A percentile compares a stretch with the other conserved stretches of the same genome.
phyloP scores from a whole-genome alignment of 768 basidiomycete species.

The Rhodotorula kratochvilovae region DNA sequence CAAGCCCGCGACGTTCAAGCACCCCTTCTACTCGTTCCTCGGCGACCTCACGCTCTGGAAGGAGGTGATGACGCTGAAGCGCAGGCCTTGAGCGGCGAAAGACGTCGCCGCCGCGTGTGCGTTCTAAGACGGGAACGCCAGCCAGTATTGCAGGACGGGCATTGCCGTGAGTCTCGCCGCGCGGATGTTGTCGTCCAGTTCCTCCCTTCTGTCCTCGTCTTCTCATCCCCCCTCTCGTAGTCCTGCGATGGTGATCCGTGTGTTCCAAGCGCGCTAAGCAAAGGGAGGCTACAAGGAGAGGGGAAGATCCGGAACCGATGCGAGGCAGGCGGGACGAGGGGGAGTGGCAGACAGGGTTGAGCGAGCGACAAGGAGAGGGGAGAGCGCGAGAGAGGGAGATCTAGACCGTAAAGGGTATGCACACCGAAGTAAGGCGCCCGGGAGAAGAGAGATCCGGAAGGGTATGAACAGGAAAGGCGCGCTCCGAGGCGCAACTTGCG shows the following conservation, averaged over 20 bases:
- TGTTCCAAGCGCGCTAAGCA: too few species aligned
- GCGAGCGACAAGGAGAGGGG: too few species aligned
- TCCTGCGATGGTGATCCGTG: too few species aligned
- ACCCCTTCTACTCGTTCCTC: constrained; percentile 29
- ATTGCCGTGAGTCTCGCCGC: too few species aligned
- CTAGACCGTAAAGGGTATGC: neutral
- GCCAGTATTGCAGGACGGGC: too few species aligned
- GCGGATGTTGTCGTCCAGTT: too few species aligned
- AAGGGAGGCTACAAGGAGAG: neutral
- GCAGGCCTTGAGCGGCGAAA: neutral
- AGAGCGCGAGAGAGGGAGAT: neutral
- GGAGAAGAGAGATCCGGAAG: neutral
- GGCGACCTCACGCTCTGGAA: constrained; percentile 24
- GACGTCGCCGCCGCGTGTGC: too few species aligned
- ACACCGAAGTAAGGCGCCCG: neutral
- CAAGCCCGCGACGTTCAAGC: constrained; percentile 36
- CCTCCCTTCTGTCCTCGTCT: too few species aligned
- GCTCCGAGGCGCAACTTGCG: neutral
- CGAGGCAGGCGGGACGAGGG: neutral
- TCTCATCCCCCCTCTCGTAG: too few species aligned
- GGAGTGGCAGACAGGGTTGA: neutral
- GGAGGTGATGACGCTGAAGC: constrained; percentile 12
- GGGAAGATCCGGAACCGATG: neutral
- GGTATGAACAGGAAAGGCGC: constrained; percentile 8
- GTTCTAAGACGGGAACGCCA: neutral